Conservation (phyloP, 352 stramenopile genomes). For the Globisporangium nagaii region DNA sequence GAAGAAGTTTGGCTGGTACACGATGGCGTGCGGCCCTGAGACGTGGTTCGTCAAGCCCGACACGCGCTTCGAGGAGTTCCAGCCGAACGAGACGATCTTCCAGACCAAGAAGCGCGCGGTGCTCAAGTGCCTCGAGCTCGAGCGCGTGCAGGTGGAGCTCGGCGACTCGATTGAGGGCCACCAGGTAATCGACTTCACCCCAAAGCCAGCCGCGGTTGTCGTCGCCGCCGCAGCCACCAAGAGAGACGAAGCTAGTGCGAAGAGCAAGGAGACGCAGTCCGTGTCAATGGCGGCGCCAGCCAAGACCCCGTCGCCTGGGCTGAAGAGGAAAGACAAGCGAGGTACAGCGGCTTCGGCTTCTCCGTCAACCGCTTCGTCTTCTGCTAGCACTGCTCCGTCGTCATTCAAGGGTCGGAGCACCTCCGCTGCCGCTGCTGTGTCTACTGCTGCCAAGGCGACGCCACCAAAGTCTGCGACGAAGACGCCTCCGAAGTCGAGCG, state of each 20-base stretch:
- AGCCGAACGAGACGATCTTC: slow-evolving; percentile 79
- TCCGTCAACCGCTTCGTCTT: background rate
- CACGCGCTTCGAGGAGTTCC: slow-evolving; percentile 62
- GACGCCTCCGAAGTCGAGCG: slow-evolving; percentile 16
- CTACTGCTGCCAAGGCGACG: slow-evolving; percentile 3
- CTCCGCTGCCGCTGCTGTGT: background rate
- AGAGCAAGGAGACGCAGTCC: slow-evolving; percentile 17
- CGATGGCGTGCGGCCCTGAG: slow-evolving; percentile 60
- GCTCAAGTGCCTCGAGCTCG: slow-evolving; percentile 48
- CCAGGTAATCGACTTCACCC: slow-evolving; percentile 52
- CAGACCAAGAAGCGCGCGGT: slow-evolving; percentile 71
- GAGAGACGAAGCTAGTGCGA: slow-evolving; percentile 6
- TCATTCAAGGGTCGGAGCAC: background rate
- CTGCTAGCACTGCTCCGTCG: background rate
- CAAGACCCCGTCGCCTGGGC: slow-evolving; percentile 22
- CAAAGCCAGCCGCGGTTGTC: background rate
- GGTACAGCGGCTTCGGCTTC: background rate
- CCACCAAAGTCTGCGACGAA: slow-evolving; percentile 15
- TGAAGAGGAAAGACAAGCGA: slow-evolving; percentile 19
- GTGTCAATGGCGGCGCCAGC: background rate
- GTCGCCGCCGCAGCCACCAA: background rate
- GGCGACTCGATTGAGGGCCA: slow-evolving; percentile 62
- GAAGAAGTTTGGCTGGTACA: slow-evolving; percentile 66
- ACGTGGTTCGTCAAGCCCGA: slow-evolving; percentile 74
- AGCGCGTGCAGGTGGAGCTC: slow-evolving; percentile 49